Evolutionary conservation across 2,329 filamentous ascomycete species (phyloP).

Genomic region (Clonostachys rosea): DNA sequence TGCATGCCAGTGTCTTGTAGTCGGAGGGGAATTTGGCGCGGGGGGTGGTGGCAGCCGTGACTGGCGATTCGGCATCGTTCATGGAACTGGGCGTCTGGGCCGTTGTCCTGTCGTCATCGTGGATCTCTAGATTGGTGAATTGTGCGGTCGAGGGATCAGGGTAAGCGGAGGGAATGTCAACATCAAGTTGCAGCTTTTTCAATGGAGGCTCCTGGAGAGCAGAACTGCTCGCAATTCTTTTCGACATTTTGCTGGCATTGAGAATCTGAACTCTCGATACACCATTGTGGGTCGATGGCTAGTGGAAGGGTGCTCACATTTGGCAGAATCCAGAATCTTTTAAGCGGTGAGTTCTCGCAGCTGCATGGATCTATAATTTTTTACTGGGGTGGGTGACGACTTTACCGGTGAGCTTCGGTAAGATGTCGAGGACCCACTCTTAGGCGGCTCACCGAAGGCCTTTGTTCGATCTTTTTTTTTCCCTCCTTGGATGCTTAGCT

Average conservation of each 20-base stretch:
- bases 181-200: slow-evolving; percentile 15
- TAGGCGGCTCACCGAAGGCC: neutral
- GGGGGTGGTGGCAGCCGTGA: slow-evolving; percentile 31
- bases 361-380: slow-evolving; percentile 1
- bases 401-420: slow-evolving; percentile 7
- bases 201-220: slow-evolving; percentile 12
- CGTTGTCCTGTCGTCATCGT: slow-evolving; percentile 18
- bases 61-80: slow-evolving; percentile 18
- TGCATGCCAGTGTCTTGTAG: slow-evolving; percentile 73
- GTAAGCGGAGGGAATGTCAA: neutral
- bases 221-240: slow-evolving; percentile 18
- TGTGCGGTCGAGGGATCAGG: neutral
- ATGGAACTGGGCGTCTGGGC: slow-evolving; percentile 23
- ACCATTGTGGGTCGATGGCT: neutral
- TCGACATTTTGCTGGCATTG: slow-evolving; percentile 19
- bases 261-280: neutral
- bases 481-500: neutral
- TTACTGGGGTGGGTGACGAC: slow-evolving; percentile 21
- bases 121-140: neutral
- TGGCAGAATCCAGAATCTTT: slow-evolving; percentile 24
- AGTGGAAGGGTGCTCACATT: slow-evolving; percentile 2
- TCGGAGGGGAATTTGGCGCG: slow-evolving; percentile 59
- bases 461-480: slow-evolving; percentile 1
- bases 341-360: slow-evolving; percentile 18
- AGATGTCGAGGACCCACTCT: neutral